Evolutionary conservation across 1,284 basidiomycete genomes (phyloP).

Genomic region (Heterobasidion irregulare): DNA sequence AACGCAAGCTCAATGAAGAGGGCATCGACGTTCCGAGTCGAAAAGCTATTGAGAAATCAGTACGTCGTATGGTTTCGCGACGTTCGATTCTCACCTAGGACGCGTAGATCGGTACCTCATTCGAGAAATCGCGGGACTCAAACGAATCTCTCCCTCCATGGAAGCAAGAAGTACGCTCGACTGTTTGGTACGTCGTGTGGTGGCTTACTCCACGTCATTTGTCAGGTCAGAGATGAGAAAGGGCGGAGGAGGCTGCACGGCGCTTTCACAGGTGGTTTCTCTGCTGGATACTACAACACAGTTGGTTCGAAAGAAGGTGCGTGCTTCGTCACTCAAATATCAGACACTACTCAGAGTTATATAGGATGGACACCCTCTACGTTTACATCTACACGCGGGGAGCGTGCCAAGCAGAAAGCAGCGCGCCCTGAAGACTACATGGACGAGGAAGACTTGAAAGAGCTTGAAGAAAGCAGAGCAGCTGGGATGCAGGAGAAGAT

Average conservation of each 20-base stretch:
- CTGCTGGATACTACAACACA: slow-evolving; percentile 94
- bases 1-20: slow-evolving; percentile 75
- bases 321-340: slow-evolving; percentile 8
- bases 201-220: slow-evolving; percentile 4
- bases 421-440: slow-evolving; percentile 88
- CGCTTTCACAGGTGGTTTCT: slow-evolving; percentile 97
- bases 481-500: slow-evolving; percentile 73
- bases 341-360: not conserved
- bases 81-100: slow-evolving; percentile 19
- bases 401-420: slow-evolving; percentile 57
- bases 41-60: slow-evolving; percentile 76
- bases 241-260: slow-evolving; percentile 90
- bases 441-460: slow-evolving; percentile 96
- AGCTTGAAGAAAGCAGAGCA: slow-evolving; percentile 63
- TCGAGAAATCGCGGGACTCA: slow-evolving; percentile 82
- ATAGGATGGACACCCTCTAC: slow-evolving; percentile 90
- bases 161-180: slow-evolving; percentile 79
- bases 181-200: slow-evolving; percentile 3
- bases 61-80: slow-evolving; percentile 25
- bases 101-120: slow-evolving; percentile 79
- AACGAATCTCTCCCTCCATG: slow-evolving; percentile 94
- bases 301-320: slow-evolving; percentile 93
- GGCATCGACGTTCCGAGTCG: slow-evolving; percentile 63
- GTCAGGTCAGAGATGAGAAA: slow-evolving; percentile 89
- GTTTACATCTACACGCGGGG: slow-evolving; percentile 80